Percentiles rank a stretch among this genome's conserved stretches.
phyloP scores from a whole-genome alignment of 116 monocot genomes.

The Dioscorea cayenensis region DNA sequence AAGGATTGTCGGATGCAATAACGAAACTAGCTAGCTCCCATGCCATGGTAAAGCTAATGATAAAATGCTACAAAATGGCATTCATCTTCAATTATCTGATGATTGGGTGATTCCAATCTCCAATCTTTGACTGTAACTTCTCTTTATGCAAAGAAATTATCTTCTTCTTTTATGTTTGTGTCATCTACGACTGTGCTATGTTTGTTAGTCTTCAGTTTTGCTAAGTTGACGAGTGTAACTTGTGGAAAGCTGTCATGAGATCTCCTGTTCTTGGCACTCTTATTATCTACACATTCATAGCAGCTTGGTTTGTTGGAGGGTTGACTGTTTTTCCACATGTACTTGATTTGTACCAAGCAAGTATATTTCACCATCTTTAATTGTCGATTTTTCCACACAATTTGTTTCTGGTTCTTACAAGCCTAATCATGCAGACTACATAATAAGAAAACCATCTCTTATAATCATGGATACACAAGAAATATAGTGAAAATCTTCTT shows the following conservation, averaged over 20 bases:
- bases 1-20: too few species aligned
- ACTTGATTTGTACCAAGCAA: conserved; percentile 61
- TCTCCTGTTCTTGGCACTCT: conserved; percentile 54
- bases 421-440: not conserved
- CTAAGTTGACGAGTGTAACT: conserved; percentile 38
- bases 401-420: not conserved
- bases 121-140: not conserved
- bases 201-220: conserved; percentile 50
- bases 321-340: conserved; percentile 54
- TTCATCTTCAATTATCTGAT: too few species aligned
- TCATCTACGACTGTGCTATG: conserved; percentile 47
- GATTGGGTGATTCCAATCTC: too few species aligned
- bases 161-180: conserved; percentile 73
- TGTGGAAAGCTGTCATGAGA: conserved; percentile 38
- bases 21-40: too few species aligned
- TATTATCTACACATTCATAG: conserved; percentile 54
- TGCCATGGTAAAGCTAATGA: too few species aligned
- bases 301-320: conserved; percentile 71
- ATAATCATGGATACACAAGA: conserved; percentile 42
- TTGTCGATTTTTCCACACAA: not conserved
- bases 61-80: too few species aligned
- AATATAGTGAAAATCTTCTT: conserved; percentile 69
- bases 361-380: conserved; percentile 4
- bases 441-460: conserved; percentile 19
- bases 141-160: conserved; percentile 60